Evolutionary conservation across 306 rosid species (phyloP).

Genomic region (Cyclanthera cordifolia): DNA sequence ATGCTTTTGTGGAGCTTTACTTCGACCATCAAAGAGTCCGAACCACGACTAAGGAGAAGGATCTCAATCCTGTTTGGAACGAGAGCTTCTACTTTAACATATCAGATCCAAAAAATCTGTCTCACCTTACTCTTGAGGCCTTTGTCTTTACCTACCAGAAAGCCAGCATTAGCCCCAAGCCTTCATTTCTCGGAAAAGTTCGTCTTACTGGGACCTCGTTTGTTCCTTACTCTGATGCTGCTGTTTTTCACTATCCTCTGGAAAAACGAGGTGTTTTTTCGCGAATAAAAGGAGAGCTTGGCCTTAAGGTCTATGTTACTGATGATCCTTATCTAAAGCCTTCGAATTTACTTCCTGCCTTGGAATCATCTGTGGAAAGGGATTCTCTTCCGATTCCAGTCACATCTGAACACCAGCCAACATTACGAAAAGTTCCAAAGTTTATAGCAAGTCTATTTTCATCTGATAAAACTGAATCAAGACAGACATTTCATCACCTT

Average conservation of each 20-base stretch:
- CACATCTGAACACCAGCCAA: conserved; percentile 21
- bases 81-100: conserved; percentile 75
- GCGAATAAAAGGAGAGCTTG: conserved; percentile 71
- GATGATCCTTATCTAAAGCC: conserved; percentile 53
- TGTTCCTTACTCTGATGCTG: conserved; percentile 71
- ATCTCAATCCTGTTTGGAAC: conserved; percentile 73
- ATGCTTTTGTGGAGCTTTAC: conserved; percentile 65
- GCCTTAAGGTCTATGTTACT: conserved; percentile 72
- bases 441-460: conserved; percentile 28
- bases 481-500: conserved; percentile 47
- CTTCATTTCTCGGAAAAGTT: conserved; percentile 50
- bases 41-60: conserved; percentile 57
- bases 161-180: conserved; percentile 26
- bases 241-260: conserved; percentile 69
- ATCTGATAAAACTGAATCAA: conserved; percentile 31
- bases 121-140: conserved; percentile 57
- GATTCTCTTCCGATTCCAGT: conserved; percentile 12
- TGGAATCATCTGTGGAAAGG: conserved; percentile 29
- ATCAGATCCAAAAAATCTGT: conserved; percentile 47
- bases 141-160: conserved; percentile 31
- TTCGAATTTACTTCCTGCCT: conserved; percentile 63
- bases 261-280: conserved; percentile 53
- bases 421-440: conserved; percentile 18
- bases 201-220: conserved; percentile 72
- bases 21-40: conserved; percentile 67